Percentiles rank a stretch among this genome's conserved stretches.
These are phyloP conservation scores for Blakeslea trispora DNA, from an alignment of 371 early-diverging fungal species.

Conservation along the genomic window DNA sequence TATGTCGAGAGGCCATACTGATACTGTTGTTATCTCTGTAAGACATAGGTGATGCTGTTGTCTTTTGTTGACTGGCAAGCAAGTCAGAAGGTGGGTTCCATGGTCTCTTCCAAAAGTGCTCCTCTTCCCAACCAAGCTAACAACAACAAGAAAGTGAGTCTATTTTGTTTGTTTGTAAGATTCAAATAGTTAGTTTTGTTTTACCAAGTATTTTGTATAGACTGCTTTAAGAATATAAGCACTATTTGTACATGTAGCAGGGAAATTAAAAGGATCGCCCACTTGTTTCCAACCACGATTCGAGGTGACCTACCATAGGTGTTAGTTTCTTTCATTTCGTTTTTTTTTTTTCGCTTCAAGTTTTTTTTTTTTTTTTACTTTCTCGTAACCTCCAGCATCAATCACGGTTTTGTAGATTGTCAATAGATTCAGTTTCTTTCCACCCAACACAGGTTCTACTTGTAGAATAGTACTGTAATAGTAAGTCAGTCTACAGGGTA, in stretches of 20 bases:
- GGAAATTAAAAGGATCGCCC: slow-evolving; percentile 76
- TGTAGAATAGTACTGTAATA: slow-evolving; percentile 63
- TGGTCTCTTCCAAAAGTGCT: slow-evolving; percentile 44
- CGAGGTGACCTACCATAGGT: slow-evolving; percentile 62
- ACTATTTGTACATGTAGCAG: slow-evolving; percentile 83
- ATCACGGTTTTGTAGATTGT: slow-evolving; percentile 71
- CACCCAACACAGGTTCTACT: slow-evolving; percentile 80
- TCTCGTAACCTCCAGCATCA: slow-evolving; percentile 77
- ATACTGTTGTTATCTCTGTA: background rate
- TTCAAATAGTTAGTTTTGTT: too few species aligned
- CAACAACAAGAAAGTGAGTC: background rate
- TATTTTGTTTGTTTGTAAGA: too few species aligned
- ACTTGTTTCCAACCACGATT: slow-evolving; percentile 83
- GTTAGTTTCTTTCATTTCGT: too few species aligned
- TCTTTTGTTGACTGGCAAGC: slow-evolving; percentile 23
- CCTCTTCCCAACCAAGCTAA: slow-evolving; percentile 55
- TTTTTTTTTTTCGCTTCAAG: background rate
- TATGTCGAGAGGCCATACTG: slow-evolving; percentile 20
- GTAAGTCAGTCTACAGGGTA: background rate
- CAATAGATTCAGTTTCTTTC: slow-evolving; percentile 74
- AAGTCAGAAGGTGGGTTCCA: slow-evolving; percentile 50
- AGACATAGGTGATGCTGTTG: slow-evolving; percentile 11
- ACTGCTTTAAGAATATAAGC: slow-evolving; percentile 80
- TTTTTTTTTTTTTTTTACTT: slow-evolving; percentile 62
- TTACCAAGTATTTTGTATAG: slow-evolving; percentile 69